phyloP scores from a whole-genome alignment of 306 rosid species.

The Geum urbanum region DNA sequence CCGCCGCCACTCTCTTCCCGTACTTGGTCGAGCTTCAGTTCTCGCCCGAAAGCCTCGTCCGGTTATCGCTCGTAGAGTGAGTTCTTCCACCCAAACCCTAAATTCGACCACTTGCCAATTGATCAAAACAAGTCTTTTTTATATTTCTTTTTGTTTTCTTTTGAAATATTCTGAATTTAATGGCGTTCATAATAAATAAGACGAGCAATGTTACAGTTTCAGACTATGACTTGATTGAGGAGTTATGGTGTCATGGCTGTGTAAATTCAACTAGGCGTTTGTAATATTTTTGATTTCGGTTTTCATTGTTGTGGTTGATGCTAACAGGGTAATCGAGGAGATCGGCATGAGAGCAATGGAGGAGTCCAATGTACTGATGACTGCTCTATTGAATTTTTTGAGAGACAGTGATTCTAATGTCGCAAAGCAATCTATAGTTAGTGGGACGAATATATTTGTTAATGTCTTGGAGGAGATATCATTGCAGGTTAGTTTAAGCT shows the following conservation, averaged over 20 bases:
- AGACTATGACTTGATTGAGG: neutral
- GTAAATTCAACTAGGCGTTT: neutral
- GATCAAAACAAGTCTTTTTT: too few species aligned
- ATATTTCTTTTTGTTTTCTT: too few species aligned
- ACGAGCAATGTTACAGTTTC: too few species aligned
- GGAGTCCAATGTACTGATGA: slow-evolving; percentile 55
- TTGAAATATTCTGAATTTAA: too few species aligned
- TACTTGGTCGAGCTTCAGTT: slow-evolving; percentile 83
- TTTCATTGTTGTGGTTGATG: neutral
- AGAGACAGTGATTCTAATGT: slow-evolving; percentile 53
- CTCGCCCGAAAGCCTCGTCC: slow-evolving; percentile 73
- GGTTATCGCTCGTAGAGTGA: slow-evolving; percentile 74
- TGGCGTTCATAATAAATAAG: too few species aligned
- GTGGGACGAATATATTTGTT: slow-evolving; percentile 59
- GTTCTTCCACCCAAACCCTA: slow-evolving; percentile 16
- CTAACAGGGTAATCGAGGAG: slow-evolving; percentile 77
- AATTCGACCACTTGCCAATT: too few species aligned
- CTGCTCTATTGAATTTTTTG: slow-evolving; percentile 55
- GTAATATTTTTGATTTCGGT: neutral
- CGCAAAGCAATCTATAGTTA: slow-evolving; percentile 59
- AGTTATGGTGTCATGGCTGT: too few species aligned
- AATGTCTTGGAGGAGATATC: slow-evolving; percentile 68
- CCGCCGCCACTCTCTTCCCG: slow-evolving; percentile 71
- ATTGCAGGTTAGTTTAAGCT: slow-evolving; percentile 48
- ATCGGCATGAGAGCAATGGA: slow-evolving; percentile 70